Conservation (phyloP, 176 grass and related monocot genomes). For the Hyparrhenia diplandra region DNA sequence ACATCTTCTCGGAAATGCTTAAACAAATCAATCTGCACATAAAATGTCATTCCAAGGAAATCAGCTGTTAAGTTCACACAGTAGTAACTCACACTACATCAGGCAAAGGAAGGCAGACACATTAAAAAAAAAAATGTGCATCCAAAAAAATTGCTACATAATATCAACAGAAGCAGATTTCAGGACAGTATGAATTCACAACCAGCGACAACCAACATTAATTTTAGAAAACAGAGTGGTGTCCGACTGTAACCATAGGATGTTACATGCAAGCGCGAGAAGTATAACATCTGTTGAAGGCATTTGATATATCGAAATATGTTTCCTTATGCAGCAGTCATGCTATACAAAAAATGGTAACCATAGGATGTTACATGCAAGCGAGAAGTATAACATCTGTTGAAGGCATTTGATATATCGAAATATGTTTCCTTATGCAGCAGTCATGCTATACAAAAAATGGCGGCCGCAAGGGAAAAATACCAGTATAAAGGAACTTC, state of each 20-base stretch:
- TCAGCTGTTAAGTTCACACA: background rate
- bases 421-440: background rate
- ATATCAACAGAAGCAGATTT: background rate
- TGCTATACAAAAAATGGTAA: background rate
- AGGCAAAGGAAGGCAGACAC: background rate
- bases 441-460: background rate
- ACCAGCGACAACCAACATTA: background rate
- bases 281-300: background rate
- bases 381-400: background rate
- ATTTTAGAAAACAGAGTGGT: background rate
- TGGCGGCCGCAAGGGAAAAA: background rate
- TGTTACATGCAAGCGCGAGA: background rate
- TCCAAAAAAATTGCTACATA: too few species aligned
- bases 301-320: background rate
- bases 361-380: background rate
- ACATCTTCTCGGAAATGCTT: conserved; percentile 97
- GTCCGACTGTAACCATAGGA: background rate
- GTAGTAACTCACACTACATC: background rate
- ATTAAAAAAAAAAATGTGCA: too few species aligned
- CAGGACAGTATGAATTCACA: background rate
- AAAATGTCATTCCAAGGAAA: conserved; percentile 1
- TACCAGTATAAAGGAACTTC: background rate
- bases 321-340: background rate
- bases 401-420: background rate
- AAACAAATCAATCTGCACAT: conserved; percentile 75